Evolutionary conservation across 257 asterid species (phyloP), one percentile per base, ranked within the genome.

Genomic region (Orobanche coerulescens): DNA sequence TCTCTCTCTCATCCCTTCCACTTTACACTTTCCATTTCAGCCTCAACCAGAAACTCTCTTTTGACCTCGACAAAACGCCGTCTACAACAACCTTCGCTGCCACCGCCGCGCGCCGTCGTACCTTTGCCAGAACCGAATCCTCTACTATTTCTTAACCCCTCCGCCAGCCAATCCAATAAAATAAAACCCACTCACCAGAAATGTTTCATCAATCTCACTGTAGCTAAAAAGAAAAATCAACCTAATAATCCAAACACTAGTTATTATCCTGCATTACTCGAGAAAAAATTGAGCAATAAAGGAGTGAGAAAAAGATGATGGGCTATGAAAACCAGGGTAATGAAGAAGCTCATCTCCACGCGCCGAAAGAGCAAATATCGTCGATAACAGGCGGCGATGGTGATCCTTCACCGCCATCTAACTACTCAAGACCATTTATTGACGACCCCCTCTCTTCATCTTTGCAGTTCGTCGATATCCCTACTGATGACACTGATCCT

Each of bases 351-450:
- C 81, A 72, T 58, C 78, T 79, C 53, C 67, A 72, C 72, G 23
- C 85, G 33, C 76, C 80, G 66, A 75, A 78, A 54, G 89, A 79
- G 58, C 84, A 72, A 24, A 80, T 82, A 86, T 83, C 82, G 62
- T 77, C 95, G 12, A 63, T 82, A 30, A 73, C 65, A 68, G 81
- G 77, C 79, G 63, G 73, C 75, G 88, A 79, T 40, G 85, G 77
- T 49, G 93, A 62, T 62, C 39, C 68, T 46, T 71, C 65, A 14
- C 75, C 64, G 39, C 72, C 70, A 8, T 64, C 84, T 66, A 73
- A 67, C 50, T 78, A 76, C 71, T 67, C 86, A 5, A 72, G 73
- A 43, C 63, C 82, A 12, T 60, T 66, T 67, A 3, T 55, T n/a
- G 71, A 69, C 39, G 86, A 81, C 18, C 88, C 88, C 12, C 85